Conservation (phyloP, 163 green algal genomes). For the Coccomyxa subellipsoidea region DNA sequence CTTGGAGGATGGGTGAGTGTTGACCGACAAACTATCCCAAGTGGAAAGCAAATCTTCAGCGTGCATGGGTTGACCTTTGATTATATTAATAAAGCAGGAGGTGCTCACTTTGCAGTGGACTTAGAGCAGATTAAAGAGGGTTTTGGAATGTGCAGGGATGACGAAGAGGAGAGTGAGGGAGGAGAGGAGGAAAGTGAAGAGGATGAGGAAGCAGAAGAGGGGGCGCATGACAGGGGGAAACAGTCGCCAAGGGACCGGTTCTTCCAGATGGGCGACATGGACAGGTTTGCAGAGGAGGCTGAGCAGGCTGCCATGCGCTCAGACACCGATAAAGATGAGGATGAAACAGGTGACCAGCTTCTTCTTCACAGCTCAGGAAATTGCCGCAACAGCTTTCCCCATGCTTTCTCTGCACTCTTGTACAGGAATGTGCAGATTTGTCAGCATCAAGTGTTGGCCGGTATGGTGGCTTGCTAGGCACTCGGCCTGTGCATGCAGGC, state of each 20-base stretch:
- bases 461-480: too few relatives aligned
- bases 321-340: conserved; percentile 31
- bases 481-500: too few relatives aligned
- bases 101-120: too few relatives aligned
- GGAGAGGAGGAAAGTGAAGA: conserved; percentile 6
- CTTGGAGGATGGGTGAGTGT: background rate
- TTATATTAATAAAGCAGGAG: too few relatives aligned
- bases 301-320: conserved; percentile 49
- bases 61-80: too few relatives aligned
- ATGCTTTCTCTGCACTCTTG: too few relatives aligned
- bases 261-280: conserved; percentile 73
- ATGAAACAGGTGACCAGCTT: background rate
- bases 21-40: too few relatives aligned
- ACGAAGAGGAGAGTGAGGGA: background rate
- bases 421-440: too few relatives aligned
- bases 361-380: too few relatives aligned
- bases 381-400: too few relatives aligned
- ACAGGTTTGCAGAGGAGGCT: conserved; percentile 78
- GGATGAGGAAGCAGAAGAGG: conserved; percentile 11
- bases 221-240: background rate
- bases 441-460: too few relatives aligned
- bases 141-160: background rate
- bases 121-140: background rate
- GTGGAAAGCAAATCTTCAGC: too few relatives aligned
- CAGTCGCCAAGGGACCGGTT: conserved; percentile 44